phyloP scores from a whole-genome alignment of 73 alveolate genomes.

The Paramecium tetraurelia region DNA sequence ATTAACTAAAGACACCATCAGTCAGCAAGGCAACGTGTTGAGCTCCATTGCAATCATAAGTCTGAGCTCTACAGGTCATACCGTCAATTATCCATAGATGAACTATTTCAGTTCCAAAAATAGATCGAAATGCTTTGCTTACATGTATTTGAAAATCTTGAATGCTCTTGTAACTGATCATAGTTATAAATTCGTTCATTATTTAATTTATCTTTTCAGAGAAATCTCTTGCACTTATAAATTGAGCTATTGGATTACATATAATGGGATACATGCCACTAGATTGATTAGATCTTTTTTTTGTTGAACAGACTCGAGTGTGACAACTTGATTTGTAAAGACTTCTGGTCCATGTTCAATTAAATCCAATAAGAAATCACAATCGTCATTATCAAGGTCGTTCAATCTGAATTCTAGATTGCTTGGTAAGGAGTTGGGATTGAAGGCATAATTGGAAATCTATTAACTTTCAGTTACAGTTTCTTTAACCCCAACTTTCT shows the following conservation, averaged over 20 bases:
- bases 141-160: neutral
- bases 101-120: neutral
- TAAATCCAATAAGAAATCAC: neutral
- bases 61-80: slow-evolving; percentile 40
- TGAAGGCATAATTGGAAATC: neutral
- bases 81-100: slow-evolving; percentile 33
- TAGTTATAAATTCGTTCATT: slow-evolving; percentile 27
- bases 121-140: slow-evolving; percentile 26
- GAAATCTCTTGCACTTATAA: slow-evolving; percentile 22
- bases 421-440: slow-evolving; percentile 14
- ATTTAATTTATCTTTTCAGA: slow-evolving; percentile 31
- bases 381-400: neutral
- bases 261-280: neutral
- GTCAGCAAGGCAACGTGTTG: slow-evolving; percentile 7
- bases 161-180: slow-evolving; percentile 7
- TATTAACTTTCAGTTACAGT: neutral
- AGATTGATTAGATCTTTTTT: slow-evolving; percentile 26
- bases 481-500: neutral
- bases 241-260: neutral
- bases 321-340: neutral
- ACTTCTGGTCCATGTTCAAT: slow-evolving; percentile 45
- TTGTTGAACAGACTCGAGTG: neutral
- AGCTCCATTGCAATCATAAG: slow-evolving; percentile 11
- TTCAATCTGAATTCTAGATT: slow-evolving; percentile 13
- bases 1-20: slow-evolving; percentile 23